phyloP scores from a whole-genome alignment of 73 alveolate species.

The Effrenium voratum region DNA sequence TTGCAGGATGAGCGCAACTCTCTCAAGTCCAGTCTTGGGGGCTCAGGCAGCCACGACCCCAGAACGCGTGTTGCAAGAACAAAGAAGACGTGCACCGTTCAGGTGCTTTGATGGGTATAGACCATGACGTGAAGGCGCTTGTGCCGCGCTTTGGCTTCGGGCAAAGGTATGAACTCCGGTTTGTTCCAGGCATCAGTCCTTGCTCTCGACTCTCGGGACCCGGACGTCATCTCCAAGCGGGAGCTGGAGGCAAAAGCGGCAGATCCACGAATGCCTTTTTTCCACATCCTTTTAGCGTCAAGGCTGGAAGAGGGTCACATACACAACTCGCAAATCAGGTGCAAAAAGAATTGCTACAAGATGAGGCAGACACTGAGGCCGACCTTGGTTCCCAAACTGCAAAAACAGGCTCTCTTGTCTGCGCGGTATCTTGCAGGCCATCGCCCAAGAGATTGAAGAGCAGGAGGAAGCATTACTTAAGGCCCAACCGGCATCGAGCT shows the following conservation, averaged over 20 bases:
- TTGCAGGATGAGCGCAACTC: constrained; percentile 36
- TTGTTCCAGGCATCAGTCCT: no score
- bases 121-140: constrained; percentile 3
- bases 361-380: constrained; percentile 48
- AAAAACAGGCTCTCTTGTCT: background rate
- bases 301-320: background rate
- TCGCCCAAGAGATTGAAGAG: background rate
- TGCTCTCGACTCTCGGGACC: background rate
- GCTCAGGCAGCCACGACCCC: background rate
- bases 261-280: background rate
- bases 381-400: background rate
- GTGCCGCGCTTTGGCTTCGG: no score
- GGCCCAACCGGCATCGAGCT: no score
- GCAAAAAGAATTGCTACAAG: constrained; percentile 16
- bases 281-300: background rate
- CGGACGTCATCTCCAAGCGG: background rate
- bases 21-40: constrained; percentile 35
- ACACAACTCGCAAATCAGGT: background rate
- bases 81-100: background rate
- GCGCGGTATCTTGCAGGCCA: background rate
- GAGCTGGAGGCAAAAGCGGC: constrained; percentile 20
- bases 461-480: background rate
- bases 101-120: constrained; percentile 9
- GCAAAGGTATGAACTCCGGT: no score
- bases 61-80: background rate